phyloP scores from a whole-genome alignment of 2,329 filamentous ascomycete species.

The Ophiocordyceps unilateralis region DNA sequence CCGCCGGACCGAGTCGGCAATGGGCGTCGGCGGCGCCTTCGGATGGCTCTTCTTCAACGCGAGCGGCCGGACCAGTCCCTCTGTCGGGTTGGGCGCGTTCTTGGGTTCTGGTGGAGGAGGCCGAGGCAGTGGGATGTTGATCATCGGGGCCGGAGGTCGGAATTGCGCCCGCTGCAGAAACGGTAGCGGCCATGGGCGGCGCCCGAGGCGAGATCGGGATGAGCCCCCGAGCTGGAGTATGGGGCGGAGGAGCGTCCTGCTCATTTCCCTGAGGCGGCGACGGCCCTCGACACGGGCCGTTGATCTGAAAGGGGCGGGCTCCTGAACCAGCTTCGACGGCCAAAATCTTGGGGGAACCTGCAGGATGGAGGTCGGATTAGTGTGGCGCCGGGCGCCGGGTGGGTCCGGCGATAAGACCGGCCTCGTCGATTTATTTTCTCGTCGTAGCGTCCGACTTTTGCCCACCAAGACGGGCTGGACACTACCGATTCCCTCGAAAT shows the following conservation, averaged over 20 bases:
- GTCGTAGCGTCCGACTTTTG: too few species aligned
- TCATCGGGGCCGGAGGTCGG: conserved; percentile 31
- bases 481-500: too few species aligned
- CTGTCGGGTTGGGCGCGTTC: conserved; percentile 20
- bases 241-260: conserved; percentile 45
- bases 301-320: too few species aligned
- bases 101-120: conserved; percentile 14
- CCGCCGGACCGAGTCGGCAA: conserved; percentile 37
- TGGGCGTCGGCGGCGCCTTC: conserved; percentile 14
- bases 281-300: too few species aligned
- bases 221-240: conserved; percentile 40
- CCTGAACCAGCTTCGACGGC: neutral
- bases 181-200: conserved; percentile 9
- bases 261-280: conserved; percentile 32
- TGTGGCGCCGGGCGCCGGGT: conserved; percentile 15
- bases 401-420: neutral
- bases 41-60: conserved; percentile 24
- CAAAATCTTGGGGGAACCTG: neutral
- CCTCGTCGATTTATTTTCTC: neutral
- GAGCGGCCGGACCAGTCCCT: conserved; percentile 13
- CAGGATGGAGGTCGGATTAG: conserved; percentile 12
- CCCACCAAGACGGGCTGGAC: too few species aligned
- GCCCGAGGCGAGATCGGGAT: conserved; percentile 7
- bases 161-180: conserved; percentile 17
- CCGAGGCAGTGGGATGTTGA: conserved; percentile 17